Base-by-base conservation (phyloP, 2,329 filamentous ascomycete genomes). In the Colletotrichum lupini region DNA sequence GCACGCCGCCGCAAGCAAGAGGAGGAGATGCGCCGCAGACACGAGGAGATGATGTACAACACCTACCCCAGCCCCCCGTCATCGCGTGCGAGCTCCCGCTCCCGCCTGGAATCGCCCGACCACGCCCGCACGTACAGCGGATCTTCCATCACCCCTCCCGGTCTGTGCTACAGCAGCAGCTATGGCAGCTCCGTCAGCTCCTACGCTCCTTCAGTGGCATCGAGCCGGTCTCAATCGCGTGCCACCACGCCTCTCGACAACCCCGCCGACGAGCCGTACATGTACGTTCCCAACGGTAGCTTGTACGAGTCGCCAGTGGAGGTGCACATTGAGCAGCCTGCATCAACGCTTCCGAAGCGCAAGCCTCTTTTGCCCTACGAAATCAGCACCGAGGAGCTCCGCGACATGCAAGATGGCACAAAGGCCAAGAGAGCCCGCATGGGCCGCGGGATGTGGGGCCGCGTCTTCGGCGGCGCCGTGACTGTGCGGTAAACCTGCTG, bases 371-470 rank as follows among this genome's bases (percentile, higher is more conserved):
- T 90, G 5, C 87, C 88, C 6, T 90, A 90, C 80, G 88, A 90
- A 81, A 88, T 90, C 76, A 85, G 85, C 73, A 77, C 82, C 42
- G 87, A 90, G 30, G 86, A 90, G 72, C 84, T 89, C 72, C 84
- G 85, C 73, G 84, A 86, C 69, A 78, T 88, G 57, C 85, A 89
- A 74, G 85, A 88, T 61, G 83, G 81, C 53, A 78, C 78, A 72
- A 87, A 86, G 80, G 74, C 81, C n/a, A 88, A 88, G 83, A 86
- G 87, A 64, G 84, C 84, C 72, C 83, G 85, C 63, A 83, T 84
- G 56, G 79, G 79, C 56, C 84, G 87, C 52, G 86, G 88, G 75
- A 84, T 90, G 82, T 87, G 88, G 80, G 86, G 85, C 42, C 87
- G 88, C 55, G 84, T 90, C 72, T 87, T 90, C 72, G 86, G 87